Evolutionary conservation across 257 asterid genomes (phyloP).

Genomic region (Plantago elongata): DNA sequence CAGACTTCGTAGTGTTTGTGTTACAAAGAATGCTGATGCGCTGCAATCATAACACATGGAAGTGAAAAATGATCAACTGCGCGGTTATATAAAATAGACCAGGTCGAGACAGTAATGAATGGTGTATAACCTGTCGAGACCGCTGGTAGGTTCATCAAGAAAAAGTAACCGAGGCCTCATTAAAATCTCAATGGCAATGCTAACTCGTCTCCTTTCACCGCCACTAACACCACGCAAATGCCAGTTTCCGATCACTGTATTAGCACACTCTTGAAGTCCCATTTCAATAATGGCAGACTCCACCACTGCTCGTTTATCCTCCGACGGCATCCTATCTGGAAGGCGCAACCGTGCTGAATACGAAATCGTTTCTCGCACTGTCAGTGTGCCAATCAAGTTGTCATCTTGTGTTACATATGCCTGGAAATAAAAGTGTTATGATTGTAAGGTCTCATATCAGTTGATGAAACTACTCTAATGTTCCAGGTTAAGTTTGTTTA

Average conservation of each 20-base stretch:
- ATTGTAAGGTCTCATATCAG: background rate
- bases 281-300: slow-evolving; percentile 90
- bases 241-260: slow-evolving; percentile 95
- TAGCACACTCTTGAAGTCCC: slow-evolving; percentile 98
- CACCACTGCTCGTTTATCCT: slow-evolving; percentile 65
- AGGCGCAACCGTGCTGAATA: slow-evolving; percentile 80
- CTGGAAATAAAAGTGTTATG: slow-evolving; percentile 23
- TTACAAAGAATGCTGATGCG: slow-evolving; percentile 97
- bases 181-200: slow-evolving; percentile 87
- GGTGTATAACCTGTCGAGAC: slow-evolving; percentile 72
- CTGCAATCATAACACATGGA: slow-evolving; percentile 40
- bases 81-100: background rate
- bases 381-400: slow-evolving; percentile 86
- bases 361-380: slow-evolving; percentile 80
- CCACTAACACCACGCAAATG: slow-evolving; percentile 94
- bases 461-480: background rate
- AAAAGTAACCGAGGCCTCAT: slow-evolving; percentile 93
- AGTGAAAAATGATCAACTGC: background rate
- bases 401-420: slow-evolving; percentile 98
- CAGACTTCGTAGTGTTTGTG: slow-evolving; percentile 81
- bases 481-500: background rate
- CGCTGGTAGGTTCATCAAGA: slow-evolving; percentile 96
- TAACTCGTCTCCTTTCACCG: slow-evolving; percentile 88
- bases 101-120: background rate
- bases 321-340: slow-evolving; percentile 76